These are phyloP conservation scores for Zizania palustris DNA, from an alignment of 202 grass and related monocot genomes.

Conservation along the genomic window DNA sequence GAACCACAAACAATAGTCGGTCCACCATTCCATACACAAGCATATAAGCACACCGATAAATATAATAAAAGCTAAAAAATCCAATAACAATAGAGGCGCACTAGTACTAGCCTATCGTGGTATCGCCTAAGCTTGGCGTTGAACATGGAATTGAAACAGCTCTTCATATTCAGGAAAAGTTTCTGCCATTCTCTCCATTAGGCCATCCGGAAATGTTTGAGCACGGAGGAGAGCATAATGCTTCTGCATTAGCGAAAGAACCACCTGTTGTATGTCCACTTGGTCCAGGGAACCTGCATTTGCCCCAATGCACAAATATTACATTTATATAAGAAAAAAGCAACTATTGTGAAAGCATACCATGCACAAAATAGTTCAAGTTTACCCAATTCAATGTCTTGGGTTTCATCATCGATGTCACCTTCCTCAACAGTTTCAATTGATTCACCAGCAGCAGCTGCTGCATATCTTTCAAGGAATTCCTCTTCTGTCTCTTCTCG, in stretches of 20 bases:
- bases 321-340: background rate
- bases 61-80: background rate
- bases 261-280: conserved; percentile 48
- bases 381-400: conserved; percentile 74
- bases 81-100: conserved; percentile 27
- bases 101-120: background rate
- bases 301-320: background rate
- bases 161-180: conserved; percentile 59
- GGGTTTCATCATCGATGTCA: conserved; percentile 67
- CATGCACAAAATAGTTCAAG: background rate
- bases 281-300: conserved; percentile 72
- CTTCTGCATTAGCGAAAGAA: conserved; percentile 61
- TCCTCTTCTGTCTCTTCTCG: conserved; percentile 84
- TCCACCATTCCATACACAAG: background rate
- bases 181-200: conserved; percentile 46
- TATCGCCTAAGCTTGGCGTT: conserved; percentile 25
- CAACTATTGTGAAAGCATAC: background rate
- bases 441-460: conserved; percentile 58
- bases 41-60: background rate
- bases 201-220: conserved; percentile 42
- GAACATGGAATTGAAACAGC: conserved; percentile 43
- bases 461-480: conserved; percentile 71
- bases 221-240: conserved; percentile 39
- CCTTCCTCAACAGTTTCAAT: conserved; percentile 65
- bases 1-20: background rate